Evolutionary conservation across 2,329 filamentous ascomycete genomes (phyloP).

Genomic region (Aspergillus texensis): DNA sequence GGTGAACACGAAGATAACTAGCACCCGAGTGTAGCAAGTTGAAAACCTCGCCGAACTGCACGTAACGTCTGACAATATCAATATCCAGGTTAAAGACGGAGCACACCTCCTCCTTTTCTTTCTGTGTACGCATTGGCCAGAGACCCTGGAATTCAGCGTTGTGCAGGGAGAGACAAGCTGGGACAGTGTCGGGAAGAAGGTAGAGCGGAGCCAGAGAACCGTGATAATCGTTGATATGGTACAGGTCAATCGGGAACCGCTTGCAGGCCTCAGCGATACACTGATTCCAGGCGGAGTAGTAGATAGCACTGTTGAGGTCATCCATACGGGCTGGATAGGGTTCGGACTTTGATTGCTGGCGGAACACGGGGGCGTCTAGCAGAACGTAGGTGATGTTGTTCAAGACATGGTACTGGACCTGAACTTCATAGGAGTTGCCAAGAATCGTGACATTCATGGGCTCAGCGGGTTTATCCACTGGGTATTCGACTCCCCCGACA

Average conservation of each 20-base stretch:
- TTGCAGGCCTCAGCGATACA: slow-evolving; percentile 67
- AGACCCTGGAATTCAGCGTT: slow-evolving; percentile 71
- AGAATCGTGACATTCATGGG: slow-evolving; percentile 66
- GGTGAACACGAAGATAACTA: slow-evolving; percentile 67
- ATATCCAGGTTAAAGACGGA: slow-evolving; percentile 65
- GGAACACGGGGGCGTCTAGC: slow-evolving; percentile 68
- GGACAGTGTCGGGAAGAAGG: slow-evolving; percentile 64
- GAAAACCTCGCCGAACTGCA: slow-evolving; percentile 70
- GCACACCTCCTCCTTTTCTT: slow-evolving; percentile 66
- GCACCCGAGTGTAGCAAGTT: slow-evolving; percentile 68
- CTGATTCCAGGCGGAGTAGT: slow-evolving; percentile 72
- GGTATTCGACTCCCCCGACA: slow-evolving; percentile 67
- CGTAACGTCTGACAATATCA: slow-evolving; percentile 61
- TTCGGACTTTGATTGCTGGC: slow-evolving; percentile 63
- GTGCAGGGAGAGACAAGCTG: slow-evolving; percentile 66
- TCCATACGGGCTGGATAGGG: slow-evolving; percentile 71
- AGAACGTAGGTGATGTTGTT: slow-evolving; percentile 71
- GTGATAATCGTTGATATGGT: slow-evolving; percentile 69
- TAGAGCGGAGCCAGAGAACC: slow-evolving; percentile 66
- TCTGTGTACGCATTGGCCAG: slow-evolving; percentile 66
- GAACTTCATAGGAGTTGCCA: slow-evolving; percentile 61
- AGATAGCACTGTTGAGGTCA: slow-evolving; percentile 67
- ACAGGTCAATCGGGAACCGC: slow-evolving; percentile 65
- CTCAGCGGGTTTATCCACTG: slow-evolving; percentile 59
- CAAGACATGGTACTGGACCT: slow-evolving; percentile 65